Evolutionary conservation across 2,329 filamentous ascomycete species (phyloP).

Genomic region (Gnomoniopsis smithogilvyi): DNA sequence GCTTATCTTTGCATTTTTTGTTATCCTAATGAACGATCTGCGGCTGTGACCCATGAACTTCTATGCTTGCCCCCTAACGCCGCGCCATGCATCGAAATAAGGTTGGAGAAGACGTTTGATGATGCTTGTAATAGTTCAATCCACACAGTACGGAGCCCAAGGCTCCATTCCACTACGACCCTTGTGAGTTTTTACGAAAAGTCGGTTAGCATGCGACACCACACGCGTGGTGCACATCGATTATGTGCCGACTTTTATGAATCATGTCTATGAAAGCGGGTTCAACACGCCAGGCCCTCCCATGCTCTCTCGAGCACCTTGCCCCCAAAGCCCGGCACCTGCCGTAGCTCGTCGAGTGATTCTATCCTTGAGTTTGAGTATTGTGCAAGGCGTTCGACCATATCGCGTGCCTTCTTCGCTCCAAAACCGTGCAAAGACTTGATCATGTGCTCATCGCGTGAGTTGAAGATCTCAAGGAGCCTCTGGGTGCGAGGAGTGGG

Average conservation of each 20-base stretch:
- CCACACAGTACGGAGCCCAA: background rate
- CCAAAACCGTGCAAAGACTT: conserved; percentile 67
- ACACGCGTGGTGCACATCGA: background rate
- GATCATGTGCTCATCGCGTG: conserved; percentile 63
- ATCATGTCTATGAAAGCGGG: background rate
- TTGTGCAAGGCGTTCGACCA: conserved; percentile 53
- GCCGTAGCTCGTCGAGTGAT: conserved; percentile 48
- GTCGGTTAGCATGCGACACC: background rate
- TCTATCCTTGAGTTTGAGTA: conserved; percentile 40
- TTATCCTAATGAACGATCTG: background rate
- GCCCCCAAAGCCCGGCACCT: conserved; percentile 55
- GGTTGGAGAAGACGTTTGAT: background rate
- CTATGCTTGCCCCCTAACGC: conserved; percentile 6
- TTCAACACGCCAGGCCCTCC: conserved; percentile 36
- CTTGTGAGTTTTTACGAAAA: background rate
- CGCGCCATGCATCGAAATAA: conserved; percentile 15
- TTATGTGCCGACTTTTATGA: background rate
- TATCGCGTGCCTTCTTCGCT: conserved; percentile 64
- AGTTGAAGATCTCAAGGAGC: conserved; percentile 70
- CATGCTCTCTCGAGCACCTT: conserved; percentile 55
- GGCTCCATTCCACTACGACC: background rate
- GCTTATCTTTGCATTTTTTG: background rate
- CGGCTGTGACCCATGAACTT: background rate
- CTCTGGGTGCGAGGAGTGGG: conserved; percentile 52
- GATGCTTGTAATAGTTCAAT: background rate